A percentile compares a stretch with the other conserved stretches of the same genome.
These are phyloP conservation scores for Paramecium bursaria DNA, from an alignment of 73 alveolate genomes.

Conservation along the genomic window DNA sequence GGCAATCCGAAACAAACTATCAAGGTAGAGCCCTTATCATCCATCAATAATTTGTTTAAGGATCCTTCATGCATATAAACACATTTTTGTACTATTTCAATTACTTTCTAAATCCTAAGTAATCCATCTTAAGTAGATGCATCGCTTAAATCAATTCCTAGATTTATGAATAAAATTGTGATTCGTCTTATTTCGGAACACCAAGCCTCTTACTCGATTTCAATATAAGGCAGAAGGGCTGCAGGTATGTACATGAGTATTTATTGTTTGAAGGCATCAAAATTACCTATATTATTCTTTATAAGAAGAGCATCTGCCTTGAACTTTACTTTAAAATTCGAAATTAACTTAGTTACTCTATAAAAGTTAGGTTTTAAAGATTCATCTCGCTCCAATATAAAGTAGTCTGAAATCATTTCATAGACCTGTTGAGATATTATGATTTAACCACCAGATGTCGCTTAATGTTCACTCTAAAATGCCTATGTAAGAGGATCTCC, in stretches of 20 bases:
- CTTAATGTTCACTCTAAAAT: slow-evolving; percentile 91
- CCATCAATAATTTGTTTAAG: slow-evolving; percentile 94
- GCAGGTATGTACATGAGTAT: slow-evolving; percentile 92
- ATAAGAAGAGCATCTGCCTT: slow-evolving; percentile 94
- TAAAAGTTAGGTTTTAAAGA: neutral
- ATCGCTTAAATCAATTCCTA: slow-evolving; percentile 90
- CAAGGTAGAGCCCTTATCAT: slow-evolving; percentile 93
- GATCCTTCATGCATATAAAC: slow-evolving; percentile 94
- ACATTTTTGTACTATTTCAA: slow-evolving; percentile 82
- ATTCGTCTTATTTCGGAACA: slow-evolving; percentile 91
- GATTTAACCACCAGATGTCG: slow-evolving; percentile 94
- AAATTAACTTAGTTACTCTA: neutral
- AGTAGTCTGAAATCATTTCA: slow-evolving; percentile 80
- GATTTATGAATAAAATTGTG: slow-evolving; percentile 89
- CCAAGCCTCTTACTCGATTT: slow-evolving; percentile 87
- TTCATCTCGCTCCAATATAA: slow-evolving; percentile 68
- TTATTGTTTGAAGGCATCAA: slow-evolving; percentile 75
- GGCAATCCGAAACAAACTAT: slow-evolving; percentile 96
- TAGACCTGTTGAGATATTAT: slow-evolving; percentile 86
- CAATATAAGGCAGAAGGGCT: slow-evolving; percentile 92
- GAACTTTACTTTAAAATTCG: slow-evolving; percentile 71
- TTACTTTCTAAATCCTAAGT: slow-evolving; percentile 82
- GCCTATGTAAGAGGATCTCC: slow-evolving; percentile 97
- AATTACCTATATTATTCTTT: slow-evolving; percentile 82
- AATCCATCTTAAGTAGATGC: slow-evolving; percentile 88